These are phyloP conservation scores for Blastobotrys capitulatus DNA, from an alignment of 1,139 yeast genomes.

Conservation along the genomic window DNA sequence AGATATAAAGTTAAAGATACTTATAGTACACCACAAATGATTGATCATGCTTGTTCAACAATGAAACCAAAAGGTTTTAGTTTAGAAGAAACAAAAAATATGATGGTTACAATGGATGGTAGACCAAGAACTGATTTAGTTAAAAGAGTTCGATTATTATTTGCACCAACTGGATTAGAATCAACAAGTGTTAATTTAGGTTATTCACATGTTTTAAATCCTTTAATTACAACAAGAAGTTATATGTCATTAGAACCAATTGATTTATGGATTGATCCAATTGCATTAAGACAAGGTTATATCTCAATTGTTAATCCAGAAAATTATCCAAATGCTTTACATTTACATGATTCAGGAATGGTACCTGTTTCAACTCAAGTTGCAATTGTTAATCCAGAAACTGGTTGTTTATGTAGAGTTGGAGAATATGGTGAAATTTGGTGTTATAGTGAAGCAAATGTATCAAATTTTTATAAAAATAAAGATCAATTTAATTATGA, in stretches of 20 bases:
- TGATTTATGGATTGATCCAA: constrained; percentile 79
- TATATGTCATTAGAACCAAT: constrained; percentile 87
- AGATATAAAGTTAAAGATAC: constrained; percentile 81
- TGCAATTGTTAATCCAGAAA: constrained; percentile 94
- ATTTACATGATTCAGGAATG: constrained; percentile 91
- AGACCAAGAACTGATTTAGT: constrained; percentile 64
- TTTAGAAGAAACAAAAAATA: constrained; percentile 62
- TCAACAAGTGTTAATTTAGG: constrained; percentile 70
- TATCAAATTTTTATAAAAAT: constrained; percentile 46
- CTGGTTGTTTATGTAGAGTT: constrained; percentile 64
- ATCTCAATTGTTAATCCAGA: constrained; percentile 73
- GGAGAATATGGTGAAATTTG: constrained; percentile 99
- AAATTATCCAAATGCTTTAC: constrained; percentile 61
- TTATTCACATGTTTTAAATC: constrained; percentile 75
- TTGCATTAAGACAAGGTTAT: constrained; percentile 83
- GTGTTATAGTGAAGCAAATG: constrained; percentile 88
- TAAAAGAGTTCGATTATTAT: constrained; percentile 55
- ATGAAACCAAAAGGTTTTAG: constrained; percentile 60
- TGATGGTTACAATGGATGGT: constrained; percentile 76
- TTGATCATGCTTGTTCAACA: constrained; percentile 63
- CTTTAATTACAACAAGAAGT: constrained; percentile 78
- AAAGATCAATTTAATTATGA: constrained; percentile 39
- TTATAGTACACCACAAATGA: constrained; percentile 79
- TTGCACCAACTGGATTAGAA: constrained; percentile 60
- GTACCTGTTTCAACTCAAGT: constrained; percentile 93